Percentiles rank a stretch among this genome's conserved stretches.
These are phyloP conservation scores for Cutaneotrichosporon sp. DNA, from an alignment of 1,284 basidiomycete species.

Conservation along the genomic window DNA sequence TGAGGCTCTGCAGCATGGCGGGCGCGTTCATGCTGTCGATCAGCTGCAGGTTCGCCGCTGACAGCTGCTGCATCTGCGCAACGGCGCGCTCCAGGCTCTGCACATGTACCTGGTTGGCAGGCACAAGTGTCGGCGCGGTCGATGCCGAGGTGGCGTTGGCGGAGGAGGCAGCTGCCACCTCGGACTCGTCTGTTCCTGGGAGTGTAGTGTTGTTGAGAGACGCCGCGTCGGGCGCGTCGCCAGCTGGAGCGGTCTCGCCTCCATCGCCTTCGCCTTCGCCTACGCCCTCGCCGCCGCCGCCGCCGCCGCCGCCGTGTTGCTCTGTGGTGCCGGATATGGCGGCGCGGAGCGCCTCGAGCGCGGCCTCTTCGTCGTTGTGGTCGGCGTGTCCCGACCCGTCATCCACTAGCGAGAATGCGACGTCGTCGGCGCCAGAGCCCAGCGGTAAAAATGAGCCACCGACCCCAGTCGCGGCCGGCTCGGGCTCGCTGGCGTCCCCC, in stretches of 20 bases:
- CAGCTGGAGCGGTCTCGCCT: not conserved
- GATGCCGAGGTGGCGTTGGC: not conserved
- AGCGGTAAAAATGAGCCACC: conserved; percentile 8
- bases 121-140: conserved; percentile 11
- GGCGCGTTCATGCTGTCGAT: conserved; percentile 32
- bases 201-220: no score
- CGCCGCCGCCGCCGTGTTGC: not conserved
- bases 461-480: conserved; percentile 3
- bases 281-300: not conserved
- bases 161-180: not conserved
- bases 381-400: conserved; percentile 16
- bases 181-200: not conserved
- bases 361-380: conserved; percentile 23
- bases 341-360: conserved; percentile 32
- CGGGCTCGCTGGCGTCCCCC: not conserved
- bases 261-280: not conserved
- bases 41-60: conserved; percentile 19
- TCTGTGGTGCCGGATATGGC: conserved; percentile 22
- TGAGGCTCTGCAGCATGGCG: conserved; percentile 25
- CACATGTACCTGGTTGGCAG: conserved; percentile 18
- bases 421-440: conserved; percentile 7
- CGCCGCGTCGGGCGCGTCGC: not conserved
- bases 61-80: conserved; percentile 23
- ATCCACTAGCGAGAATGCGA: conserved; percentile 16
- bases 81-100: conserved; percentile 23